Base-by-base conservation (phyloP, 192 early-diverging fungal genomes). In the Linderina pennispora region DNA sequence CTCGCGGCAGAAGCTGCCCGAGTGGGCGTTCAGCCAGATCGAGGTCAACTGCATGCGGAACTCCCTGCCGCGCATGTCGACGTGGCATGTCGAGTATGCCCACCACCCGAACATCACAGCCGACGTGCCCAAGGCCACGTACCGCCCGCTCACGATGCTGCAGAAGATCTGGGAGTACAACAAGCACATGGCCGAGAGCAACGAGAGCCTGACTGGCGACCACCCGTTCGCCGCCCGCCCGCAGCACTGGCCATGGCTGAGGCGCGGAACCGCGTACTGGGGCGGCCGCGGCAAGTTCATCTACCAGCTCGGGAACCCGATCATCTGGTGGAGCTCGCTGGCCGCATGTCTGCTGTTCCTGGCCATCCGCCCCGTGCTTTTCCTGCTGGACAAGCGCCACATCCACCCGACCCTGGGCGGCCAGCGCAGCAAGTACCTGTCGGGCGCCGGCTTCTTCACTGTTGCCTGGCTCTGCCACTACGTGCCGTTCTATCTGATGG, bases 201-300 rank as follows among this genome's bases (percentile, higher is more conserved):
- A 98, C 62, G 76, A 81, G 28, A 86, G 78, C 4, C 64, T 97
- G 19, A 90, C 84, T 9, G 87, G 84, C 22, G 69, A 87, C 8
- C 95, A 98, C 63, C 91, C 94, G 32, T 99, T 96, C 68, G 90
- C 92, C 4, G 94, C 97, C 25, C 73, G 84, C 1, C 94, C 97
- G 3, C 77, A 79, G 23, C 66, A 82, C 40, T 99, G 97, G 97
- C 83, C 89, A 3, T 79, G 87, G 54, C 73, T 97, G 24, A 65
- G 78, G 10, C 81, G 86, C 42, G 94, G 94, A n/a, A 93, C 97
- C 17, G 86, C 83, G 3, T 98, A 94, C 76, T 92, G 82, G 81
- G 85, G 85, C 48, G 82, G 81, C 18, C 43, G 58, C 4, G 69
- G 85, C 18, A 73, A 79, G 45, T 63, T 86, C 40, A 86, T 99